Conservation (phyloP, 768 basidiomycete species). For the Leccinellum luteum region DNA sequence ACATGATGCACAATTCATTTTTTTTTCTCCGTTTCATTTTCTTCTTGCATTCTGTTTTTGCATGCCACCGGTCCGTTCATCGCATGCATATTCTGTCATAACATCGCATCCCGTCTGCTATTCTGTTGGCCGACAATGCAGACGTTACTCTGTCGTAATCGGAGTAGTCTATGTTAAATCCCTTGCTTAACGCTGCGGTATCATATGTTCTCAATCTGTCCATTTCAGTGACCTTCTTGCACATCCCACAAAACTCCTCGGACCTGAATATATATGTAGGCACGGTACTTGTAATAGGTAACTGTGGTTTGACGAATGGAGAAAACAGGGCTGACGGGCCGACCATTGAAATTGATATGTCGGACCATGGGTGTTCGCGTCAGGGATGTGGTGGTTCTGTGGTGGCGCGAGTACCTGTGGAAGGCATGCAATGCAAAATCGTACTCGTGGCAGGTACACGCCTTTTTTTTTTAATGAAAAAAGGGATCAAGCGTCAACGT, state of each 20-base stretch:
- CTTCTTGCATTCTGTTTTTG: constrained; percentile 14
- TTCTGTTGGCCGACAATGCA: constrained; percentile 15
- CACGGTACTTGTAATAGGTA: background rate
- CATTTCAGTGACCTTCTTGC: constrained; percentile 5
- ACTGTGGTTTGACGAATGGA: background rate
- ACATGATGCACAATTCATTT: constrained; percentile 15
- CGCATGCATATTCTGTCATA: constrained; percentile 11
- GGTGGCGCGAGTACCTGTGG: constrained; percentile 3
- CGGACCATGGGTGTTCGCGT: background rate
- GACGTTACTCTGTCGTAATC: constrained; percentile 11
- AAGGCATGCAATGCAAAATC: background rate
- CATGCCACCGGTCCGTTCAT: constrained; percentile 24
- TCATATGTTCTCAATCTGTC: constrained; percentile 15
- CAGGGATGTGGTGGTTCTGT: constrained; percentile 3
- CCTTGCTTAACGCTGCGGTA: constrained; percentile 14
- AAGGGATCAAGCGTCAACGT: constrained; percentile 12
- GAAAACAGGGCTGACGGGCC: background rate
- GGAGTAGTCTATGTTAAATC: constrained; percentile 18
- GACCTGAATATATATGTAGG: background rate
- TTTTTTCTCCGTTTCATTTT: constrained; percentile 3
- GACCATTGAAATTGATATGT: background rate
- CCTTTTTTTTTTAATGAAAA: constrained; percentile 1
- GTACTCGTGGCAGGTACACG: constrained; percentile 3
- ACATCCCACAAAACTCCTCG: constrained; percentile 1
- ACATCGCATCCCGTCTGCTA: constrained; percentile 15